Conservation (phyloP, 352 stramenopile genomes). For the Phytophthora megakarya region DNA sequence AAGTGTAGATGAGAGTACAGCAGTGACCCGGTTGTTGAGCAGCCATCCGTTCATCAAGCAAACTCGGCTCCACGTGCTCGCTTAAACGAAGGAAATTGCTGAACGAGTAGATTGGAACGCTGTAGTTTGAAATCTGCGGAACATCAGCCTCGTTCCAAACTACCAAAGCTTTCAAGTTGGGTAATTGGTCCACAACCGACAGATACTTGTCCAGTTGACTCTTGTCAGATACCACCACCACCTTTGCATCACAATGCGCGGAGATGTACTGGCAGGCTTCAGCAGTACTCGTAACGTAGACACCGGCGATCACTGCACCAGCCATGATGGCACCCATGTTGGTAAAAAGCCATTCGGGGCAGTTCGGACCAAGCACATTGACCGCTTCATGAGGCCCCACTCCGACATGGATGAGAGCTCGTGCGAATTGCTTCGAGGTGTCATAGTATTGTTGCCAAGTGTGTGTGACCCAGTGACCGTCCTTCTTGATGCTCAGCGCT, state of each 20-base stretch:
- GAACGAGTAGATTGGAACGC: slow-evolving; percentile 66
- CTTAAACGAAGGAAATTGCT: slow-evolving; percentile 60
- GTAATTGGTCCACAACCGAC: slow-evolving; percentile 61
- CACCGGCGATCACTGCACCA: slow-evolving; percentile 75
- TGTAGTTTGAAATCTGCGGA: slow-evolving; percentile 28
- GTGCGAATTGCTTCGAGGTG: slow-evolving; percentile 68
- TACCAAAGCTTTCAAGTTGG: slow-evolving; percentile 76
- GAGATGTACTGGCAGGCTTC: slow-evolving; percentile 82
- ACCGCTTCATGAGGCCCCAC: slow-evolving; percentile 74
- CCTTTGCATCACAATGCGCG: slow-evolving; percentile 74
- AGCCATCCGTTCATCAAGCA: slow-evolving; percentile 48
- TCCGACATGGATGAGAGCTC: slow-evolving; percentile 74
- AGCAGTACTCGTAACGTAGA: slow-evolving; percentile 85
- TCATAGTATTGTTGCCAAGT: slow-evolving; percentile 81
- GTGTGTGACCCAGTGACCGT: slow-evolving; percentile 55
- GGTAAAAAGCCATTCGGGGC: slow-evolving; percentile 85
- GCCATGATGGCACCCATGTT: slow-evolving; percentile 82
- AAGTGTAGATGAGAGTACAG: slow-evolving; percentile 92
- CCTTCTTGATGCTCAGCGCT: slow-evolving; percentile 50
- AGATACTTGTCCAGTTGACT: slow-evolving; percentile 79
- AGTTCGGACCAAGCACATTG: slow-evolving; percentile 86
- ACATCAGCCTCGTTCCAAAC: slow-evolving; percentile 59
- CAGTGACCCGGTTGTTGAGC: slow-evolving; percentile 64
- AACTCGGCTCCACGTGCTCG: slow-evolving; percentile 34
- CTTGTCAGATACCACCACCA: slow-evolving; percentile 80